Evolutionary conservation across 2,329 filamentous ascomycete species (phyloP).

Genomic region (Colletotrichum liaoningense): DNA sequence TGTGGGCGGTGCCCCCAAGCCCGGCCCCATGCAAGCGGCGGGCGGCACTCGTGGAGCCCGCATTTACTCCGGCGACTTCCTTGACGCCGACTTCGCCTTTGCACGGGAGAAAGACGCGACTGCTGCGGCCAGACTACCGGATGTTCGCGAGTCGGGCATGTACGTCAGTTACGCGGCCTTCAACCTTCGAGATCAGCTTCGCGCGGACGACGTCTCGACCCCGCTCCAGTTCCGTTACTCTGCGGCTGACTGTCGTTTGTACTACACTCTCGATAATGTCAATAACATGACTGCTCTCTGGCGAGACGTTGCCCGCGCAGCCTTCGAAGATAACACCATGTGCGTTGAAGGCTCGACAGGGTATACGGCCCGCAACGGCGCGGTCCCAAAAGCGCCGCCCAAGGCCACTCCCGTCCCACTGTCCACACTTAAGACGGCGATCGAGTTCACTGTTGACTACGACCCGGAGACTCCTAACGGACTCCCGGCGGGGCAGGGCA

Average conservation of each 20-base stretch:
- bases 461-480: neutral
- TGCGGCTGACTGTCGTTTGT: slow-evolving; percentile 68
- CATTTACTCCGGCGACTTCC: slow-evolving; percentile 42
- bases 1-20: slow-evolving; percentile 66
- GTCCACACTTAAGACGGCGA: neutral
- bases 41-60: slow-evolving; percentile 68
- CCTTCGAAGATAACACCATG: slow-evolving; percentile 5
- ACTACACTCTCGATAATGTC: slow-evolving; percentile 64
- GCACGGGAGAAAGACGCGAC: neutral
- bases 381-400: slow-evolving; percentile 9
- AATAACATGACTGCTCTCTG: slow-evolving; percentile 63
- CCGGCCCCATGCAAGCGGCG: slow-evolving; percentile 64
- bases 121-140: neutral
- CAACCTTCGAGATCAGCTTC: slow-evolving; percentile 24
- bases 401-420: neutral
- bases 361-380: neutral
- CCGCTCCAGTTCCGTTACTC: slow-evolving; percentile 70
- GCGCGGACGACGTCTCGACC: slow-evolving; percentile 38
- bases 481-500: neutral
- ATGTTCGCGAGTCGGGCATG: slow-evolving; percentile 1
- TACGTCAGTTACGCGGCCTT: slow-evolving; percentile 21
- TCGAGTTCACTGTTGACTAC: neutral
- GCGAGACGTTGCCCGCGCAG: slow-evolving; percentile 51
- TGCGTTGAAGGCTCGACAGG: slow-evolving; percentile 25
- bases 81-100: slow-evolving; percentile 23